phyloP scores from a whole-genome alignment of 2,329 filamentous ascomycete species.

The Calonectria hongkongensis region DNA sequence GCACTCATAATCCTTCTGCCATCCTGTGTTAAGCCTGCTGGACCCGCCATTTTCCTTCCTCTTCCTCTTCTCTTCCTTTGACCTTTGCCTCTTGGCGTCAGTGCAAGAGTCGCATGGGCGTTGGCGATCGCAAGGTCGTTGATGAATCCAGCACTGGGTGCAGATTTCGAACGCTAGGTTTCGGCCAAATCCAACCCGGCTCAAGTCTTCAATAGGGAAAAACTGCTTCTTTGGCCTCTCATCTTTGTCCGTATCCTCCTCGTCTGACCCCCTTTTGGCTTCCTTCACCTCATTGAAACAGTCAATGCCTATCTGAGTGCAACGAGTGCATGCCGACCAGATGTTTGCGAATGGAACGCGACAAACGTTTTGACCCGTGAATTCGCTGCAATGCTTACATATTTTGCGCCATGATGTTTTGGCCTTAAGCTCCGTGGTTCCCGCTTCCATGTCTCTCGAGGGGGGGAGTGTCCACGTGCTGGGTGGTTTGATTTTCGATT shows the following conservation, averaged over 20 bases:
- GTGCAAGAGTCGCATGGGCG: conserved; percentile 62
- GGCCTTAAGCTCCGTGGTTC: conserved; percentile 31
- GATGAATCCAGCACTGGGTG: conserved; percentile 46
- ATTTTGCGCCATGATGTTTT: conserved; percentile 37
- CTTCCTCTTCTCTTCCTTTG: too few relatives aligned
- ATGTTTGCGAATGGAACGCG: conserved; percentile 30
- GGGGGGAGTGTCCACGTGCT: neutral
- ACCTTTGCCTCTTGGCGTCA: neutral
- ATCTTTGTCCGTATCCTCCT: neutral
- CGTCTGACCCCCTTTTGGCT: neutral
- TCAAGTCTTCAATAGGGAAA: conserved; percentile 56
- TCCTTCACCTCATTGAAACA: conserved; percentile 41
- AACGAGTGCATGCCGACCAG: conserved; percentile 46
- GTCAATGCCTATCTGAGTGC: conserved; percentile 57
- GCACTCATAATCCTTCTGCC: conserved; percentile 22
- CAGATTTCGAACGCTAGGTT: conserved; percentile 54
- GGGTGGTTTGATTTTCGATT: neutral
- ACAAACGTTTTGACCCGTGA: conserved; percentile 22
- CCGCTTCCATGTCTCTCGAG: neutral
- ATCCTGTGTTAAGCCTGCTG: too few relatives aligned
- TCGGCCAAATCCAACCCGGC: conserved; percentile 58
- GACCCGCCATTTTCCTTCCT: too few relatives aligned
- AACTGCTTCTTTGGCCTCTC: neutral
- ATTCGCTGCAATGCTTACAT: conserved; percentile 37
- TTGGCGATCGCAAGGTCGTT: conserved; percentile 59